These are phyloP conservation scores for Capronia epimyces DNA, from an alignment of 2,329 filamentous ascomycete species.

Conservation along the genomic window DNA sequence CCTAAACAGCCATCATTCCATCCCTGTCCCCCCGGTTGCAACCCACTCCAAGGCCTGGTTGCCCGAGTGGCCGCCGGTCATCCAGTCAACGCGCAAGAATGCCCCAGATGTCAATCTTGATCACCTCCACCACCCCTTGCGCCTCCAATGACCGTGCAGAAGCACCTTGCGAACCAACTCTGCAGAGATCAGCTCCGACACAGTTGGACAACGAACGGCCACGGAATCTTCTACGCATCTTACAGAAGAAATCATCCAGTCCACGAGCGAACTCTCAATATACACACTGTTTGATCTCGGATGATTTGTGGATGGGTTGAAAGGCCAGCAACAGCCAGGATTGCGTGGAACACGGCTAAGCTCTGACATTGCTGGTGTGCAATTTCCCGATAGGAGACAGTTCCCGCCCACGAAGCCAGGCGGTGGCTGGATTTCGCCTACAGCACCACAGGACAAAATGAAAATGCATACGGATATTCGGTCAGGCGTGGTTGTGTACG, in stretches of 20 bases:
- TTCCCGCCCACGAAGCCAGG: neutral
- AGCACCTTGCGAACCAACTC: conserved; percentile 1
- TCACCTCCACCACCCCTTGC: neutral
- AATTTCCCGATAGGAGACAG: conserved; percentile 20
- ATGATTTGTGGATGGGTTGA: neutral
- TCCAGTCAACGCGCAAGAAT: conserved; percentile 4
- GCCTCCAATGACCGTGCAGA: conserved; percentile 11
- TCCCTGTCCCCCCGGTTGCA: conserved; percentile 1
- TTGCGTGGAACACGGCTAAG: neutral
- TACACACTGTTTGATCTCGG: conserved; percentile 1
- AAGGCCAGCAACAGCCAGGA: neutral
- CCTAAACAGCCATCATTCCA: neutral
- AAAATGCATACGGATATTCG: neutral
- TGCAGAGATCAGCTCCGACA: neutral
- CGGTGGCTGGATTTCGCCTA: neutral
- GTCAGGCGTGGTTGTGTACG: too few species aligned
- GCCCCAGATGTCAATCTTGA: conserved; percentile 5
- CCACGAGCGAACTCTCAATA: neutral
- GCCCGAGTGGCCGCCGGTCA: neutral
- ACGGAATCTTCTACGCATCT: conserved; percentile 19
- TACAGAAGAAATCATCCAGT: neutral
- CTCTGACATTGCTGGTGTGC: conserved; percentile 10
- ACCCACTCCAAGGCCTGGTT: neutral
- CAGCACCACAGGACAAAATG: neutral
- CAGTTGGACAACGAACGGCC: conserved; percentile 21